Base-by-base conservation (phyloP, 2,329 filamentous ascomycete genomes). In the Fusarium nelsonii region DNA sequence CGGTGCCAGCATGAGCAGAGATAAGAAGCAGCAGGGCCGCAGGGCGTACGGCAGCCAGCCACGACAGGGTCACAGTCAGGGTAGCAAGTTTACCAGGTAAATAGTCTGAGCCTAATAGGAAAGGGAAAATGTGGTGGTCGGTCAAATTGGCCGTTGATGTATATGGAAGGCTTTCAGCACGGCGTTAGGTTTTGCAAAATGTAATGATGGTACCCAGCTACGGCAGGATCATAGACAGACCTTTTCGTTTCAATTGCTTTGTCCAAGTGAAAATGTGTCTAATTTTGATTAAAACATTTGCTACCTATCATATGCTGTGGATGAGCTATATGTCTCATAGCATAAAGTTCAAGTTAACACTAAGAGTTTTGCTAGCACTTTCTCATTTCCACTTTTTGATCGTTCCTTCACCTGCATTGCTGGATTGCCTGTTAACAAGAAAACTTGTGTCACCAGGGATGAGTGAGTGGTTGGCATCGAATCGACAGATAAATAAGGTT, bases 41-140 rank as follows among this genome's bases (percentile, higher is more conserved):
- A 83, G 92, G 76, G 84, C 87, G 44, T 96, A 95, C 76, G 93
- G 93, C 39, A 93, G 91, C 76, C 92, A 96, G 81, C 92, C 91
- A 34, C 86, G 84, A 74, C 91, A 93, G 79, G 75, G 76, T 33
- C 67, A 63, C 10, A 75, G 76, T 33, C 67, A 63, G 11, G 61
- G 66, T 28, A 63, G 59, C 57, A 75, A 74, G 50, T 74, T 73
- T 37, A 70, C 63, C 34, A 74, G 70, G 63, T 73, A 69, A 40
- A 69, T 20, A 37, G 43, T 40, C 23, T 30, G 46, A 58, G 36
- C 33, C 48, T 50, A 57, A 39, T 34, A 15, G 40, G 11, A 40
- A 30, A 53, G 26, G 49, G 55, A 58, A 50, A 57, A 53, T 43
- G 56, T 41, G 61, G 51, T 46, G 45, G 57, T 56, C 52, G 49